phyloP scores from a whole-genome alignment of 2,329 filamentous ascomycete genomes.

The Hymenoscyphus infarciens region DNA sequence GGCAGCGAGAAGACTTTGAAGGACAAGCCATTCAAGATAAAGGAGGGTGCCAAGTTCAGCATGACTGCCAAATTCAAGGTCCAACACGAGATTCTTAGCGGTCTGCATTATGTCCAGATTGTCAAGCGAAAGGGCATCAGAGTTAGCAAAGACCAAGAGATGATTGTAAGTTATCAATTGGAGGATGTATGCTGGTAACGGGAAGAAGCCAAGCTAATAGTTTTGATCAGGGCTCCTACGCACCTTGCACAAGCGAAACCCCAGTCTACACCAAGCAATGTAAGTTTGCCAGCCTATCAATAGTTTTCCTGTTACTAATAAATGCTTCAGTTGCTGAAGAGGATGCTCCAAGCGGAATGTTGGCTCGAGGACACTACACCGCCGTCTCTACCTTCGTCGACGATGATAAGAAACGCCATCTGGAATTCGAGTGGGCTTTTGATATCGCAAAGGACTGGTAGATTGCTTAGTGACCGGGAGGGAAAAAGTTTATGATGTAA shows the following conservation, averaged over 20 bases:
- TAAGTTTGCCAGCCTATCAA: conserved; percentile 46
- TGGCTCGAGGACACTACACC: conserved; percentile 86
- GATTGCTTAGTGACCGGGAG: conserved; percentile 5
- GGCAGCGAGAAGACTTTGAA: conserved; percentile 76
- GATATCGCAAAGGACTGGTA: conserved; percentile 97
- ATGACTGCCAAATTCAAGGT: conserved; percentile 96
- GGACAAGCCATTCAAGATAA: conserved; percentile 93
- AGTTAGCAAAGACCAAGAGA: conserved; percentile 92
- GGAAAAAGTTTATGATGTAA: conserved; percentile 13
- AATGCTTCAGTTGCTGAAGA: conserved; percentile 70
- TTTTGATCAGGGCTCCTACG: conserved; percentile 71
- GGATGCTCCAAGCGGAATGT: conserved; percentile 86
- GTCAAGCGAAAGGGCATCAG: conserved; percentile 86
- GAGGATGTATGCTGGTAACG: not conserved
- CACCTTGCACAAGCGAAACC: conserved; percentile 86
- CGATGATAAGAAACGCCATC: conserved; percentile 86
- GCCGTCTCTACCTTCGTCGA: conserved; percentile 89
- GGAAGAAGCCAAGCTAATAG: conserved; percentile 14
- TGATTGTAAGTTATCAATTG: conserved; percentile 70
- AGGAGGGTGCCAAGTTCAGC: conserved; percentile 89
- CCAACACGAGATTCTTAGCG: conserved; percentile 92
- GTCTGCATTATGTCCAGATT: conserved; percentile 91
- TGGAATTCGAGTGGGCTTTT: conserved; percentile 94
- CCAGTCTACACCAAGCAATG: conserved; percentile 86
- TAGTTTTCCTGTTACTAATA: conserved; percentile 8